Evolutionary conservation across 2,329 filamentous ascomycete species (phyloP).

Genomic region (Botrytis elliptica): DNA sequence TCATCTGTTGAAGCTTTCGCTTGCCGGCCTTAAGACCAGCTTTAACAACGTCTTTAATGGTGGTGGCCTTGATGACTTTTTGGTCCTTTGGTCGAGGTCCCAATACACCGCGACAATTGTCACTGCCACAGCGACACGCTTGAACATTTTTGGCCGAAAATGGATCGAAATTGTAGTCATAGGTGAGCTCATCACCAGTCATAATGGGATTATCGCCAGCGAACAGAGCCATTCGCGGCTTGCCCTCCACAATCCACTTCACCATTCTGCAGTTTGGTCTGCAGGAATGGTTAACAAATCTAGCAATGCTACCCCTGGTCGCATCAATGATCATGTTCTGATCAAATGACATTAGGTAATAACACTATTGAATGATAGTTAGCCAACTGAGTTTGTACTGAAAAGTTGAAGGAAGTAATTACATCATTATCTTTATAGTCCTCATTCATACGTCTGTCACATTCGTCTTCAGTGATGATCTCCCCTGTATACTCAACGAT

Average conservation of each 20-base stretch:
- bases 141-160: slow-evolving; percentile 69
- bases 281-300: slow-evolving; percentile 98
- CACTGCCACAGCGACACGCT: slow-evolving; percentile 61
- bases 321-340: slow-evolving; percentile 99
- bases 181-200: slow-evolving; percentile 94
- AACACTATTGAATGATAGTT: slow-evolving; percentile 60
- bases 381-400: slow-evolving; percentile 24
- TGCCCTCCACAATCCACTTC: slow-evolving; percentile 92
- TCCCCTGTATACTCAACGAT: slow-evolving; percentile 98
- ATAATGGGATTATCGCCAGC: slow-evolving; percentile 85
- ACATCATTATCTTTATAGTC: slow-evolving; percentile 93
- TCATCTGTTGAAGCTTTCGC: slow-evolving; percentile 55
- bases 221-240: slow-evolving; percentile 95
- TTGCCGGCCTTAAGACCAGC: slow-evolving; percentile 50
- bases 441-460: slow-evolving; percentile 88
- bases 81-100: slow-evolving; percentile 60
- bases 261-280: slow-evolving; percentile 97
- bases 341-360: slow-evolving; percentile 98
- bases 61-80: slow-evolving; percentile 48
- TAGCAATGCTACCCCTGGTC: slow-evolving; percentile 90
- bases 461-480: slow-evolving; percentile 93
- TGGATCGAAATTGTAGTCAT: slow-evolving; percentile 78
- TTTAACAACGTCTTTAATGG: slow-evolving; percentile 40
- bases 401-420: slow-evolving; percentile 38
- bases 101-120: slow-evolving; percentile 63